Base-by-base conservation (phyloP, 2,329 filamentous ascomycete species). In the Thermothelomyces thermophilus region DNA sequence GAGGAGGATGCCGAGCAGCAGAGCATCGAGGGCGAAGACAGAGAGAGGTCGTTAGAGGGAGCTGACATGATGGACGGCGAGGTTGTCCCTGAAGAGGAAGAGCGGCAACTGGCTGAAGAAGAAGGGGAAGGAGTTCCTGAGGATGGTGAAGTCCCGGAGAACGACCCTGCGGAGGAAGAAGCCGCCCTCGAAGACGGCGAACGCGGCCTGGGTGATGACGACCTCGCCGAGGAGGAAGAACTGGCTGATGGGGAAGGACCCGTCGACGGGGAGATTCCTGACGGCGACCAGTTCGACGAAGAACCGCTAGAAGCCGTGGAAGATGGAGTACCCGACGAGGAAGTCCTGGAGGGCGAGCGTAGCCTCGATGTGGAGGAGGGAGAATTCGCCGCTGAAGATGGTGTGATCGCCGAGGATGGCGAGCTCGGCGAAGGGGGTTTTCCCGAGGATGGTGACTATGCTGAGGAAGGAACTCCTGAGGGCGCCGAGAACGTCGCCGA, bases 271-370 rank as follows among this genome's bases (percentile, higher is more conserved):
- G 48, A 4, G 31, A 30, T 20, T 14, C 34, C 20, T 17, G 44
- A 40, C 10, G 35, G 30, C 9, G 48, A 46, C 6, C 10, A n/a
- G 7, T 9, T 7, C 9, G 39, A 37, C 1, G 46, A 44, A 10
- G 51, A 46, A 19, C 20, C 11, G 19, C 16, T 41, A 17, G 46
- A 39, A 6, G 46, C 36, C 11, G 51, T 37, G 14, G 47, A 43
- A 34, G 44, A 13, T 2, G 41, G 36, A 11, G 13, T 13, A 2
- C 41, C 20, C 28, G 16, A 19, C 10, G 30, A 26, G 2, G 42
- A 40, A n/a, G n/a, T 41, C 17, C 19, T 31, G 4, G 51, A 50
- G 10, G 47, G 43, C 11, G 46, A 53, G 26, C 42, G 46, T 3
- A 42, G 35, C 14, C 20, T 47, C 14, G 48, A 42, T 7, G 41